These are phyloP conservation scores for Sporothrix curviconia DNA, from an alignment of 2,329 filamentous ascomycete genomes.

Conservation along the genomic window DNA sequence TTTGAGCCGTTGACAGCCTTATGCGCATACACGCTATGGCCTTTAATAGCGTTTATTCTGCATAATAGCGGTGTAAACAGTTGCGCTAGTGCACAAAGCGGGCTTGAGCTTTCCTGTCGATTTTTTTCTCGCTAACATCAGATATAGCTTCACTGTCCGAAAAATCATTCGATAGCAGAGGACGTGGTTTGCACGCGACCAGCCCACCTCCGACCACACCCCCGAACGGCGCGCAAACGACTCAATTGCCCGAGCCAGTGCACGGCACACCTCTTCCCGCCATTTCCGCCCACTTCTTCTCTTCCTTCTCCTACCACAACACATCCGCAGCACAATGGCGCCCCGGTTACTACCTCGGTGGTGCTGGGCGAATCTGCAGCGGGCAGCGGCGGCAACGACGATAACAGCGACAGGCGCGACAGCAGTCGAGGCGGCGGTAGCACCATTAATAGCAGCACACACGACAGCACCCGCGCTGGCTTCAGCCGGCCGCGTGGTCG, in stretches of 20 bases:
- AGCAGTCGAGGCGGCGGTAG: not conserved
- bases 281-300: not conserved
- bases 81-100: slow-evolving; percentile 5
- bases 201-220: not conserved
- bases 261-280: not conserved
- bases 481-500: slow-evolving; percentile 4
- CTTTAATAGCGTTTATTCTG: not conserved
- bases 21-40: not conserved
- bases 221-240: not conserved
- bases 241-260: not conserved
- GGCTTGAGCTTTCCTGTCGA: not conserved
- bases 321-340: slow-evolving; percentile 23
- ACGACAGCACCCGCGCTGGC: not conserved
- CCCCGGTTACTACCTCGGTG: slow-evolving; percentile 29
- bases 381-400: slow-evolving; percentile 5
- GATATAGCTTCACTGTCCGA: slow-evolving; percentile 7
- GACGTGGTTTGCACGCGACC: slow-evolving; percentile 1
- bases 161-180: not conserved
- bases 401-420: not conserved
- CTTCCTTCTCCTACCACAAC: not conserved
- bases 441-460: not conserved
- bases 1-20: not conserved
- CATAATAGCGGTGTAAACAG: too few relatives aligned
- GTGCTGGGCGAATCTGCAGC: slow-evolving; percentile 22
- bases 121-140: slow-evolving; percentile 10